Evolutionary conservation across 2,329 filamentous ascomycete species (phyloP).

Genomic region (Polychaeton citri): DNA sequence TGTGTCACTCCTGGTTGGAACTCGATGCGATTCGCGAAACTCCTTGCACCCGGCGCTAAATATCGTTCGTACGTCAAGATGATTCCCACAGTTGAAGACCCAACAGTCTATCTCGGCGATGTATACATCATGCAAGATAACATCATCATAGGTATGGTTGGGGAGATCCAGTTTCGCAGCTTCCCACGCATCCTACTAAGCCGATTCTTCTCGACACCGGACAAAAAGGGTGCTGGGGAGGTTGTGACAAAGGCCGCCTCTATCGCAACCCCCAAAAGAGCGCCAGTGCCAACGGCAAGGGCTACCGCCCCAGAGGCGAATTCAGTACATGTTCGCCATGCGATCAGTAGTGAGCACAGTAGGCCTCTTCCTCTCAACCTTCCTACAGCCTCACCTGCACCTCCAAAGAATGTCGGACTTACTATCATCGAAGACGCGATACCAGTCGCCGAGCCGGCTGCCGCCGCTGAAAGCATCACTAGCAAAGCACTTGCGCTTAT

Average conservation of each 20-base stretch:
- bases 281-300: background rate
- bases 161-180: conserved; percentile 22
- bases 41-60: conserved; percentile 15
- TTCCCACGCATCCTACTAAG: conserved; percentile 25
- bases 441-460: background rate
- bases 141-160: conserved; percentile 9
- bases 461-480: conserved; percentile 21
- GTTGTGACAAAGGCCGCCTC: background rate
- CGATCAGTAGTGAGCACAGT: too few relatives aligned
- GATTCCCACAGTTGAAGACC: conserved; percentile 6
- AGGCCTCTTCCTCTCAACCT: too few relatives aligned
- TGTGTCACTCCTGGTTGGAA: conserved; percentile 23
- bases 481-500: conserved; percentile 14
- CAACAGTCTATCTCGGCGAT: conserved; percentile 9
- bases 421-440: background rate
- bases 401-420: background rate
- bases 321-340: too few relatives aligned
- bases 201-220: conserved; percentile 25
- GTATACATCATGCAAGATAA: conserved; percentile 12
- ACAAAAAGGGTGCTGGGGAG: background rate
- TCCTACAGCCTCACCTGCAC: background rate
- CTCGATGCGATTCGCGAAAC: conserved; percentile 15
- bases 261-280: background rate
- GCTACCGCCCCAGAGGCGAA: too few relatives aligned
- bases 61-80: conserved; percentile 23